Evolutionary conservation across 108 stramenopile species (phyloP).

Genomic region (Nitzschia sp.): DNA sequence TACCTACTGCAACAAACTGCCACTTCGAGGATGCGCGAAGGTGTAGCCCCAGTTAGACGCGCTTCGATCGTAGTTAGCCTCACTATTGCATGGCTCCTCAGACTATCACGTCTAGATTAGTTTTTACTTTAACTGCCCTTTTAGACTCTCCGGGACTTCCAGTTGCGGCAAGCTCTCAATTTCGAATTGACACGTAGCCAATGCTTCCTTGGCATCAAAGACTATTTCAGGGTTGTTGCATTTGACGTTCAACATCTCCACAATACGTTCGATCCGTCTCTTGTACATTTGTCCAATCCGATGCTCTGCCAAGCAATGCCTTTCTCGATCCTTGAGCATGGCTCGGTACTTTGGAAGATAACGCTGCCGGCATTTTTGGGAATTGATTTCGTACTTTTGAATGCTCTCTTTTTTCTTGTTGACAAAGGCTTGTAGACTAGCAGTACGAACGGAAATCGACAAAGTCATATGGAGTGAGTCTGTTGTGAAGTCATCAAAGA

Average conservation of each 20-base stretch:
- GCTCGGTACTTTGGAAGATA: conserved; percentile 23
- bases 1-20: too few relatives aligned
- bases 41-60: too few relatives aligned
- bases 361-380: conserved; percentile 19
- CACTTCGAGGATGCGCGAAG: too few relatives aligned
- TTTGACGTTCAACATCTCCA: neutral
- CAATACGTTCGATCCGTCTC: neutral
- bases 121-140: neutral
- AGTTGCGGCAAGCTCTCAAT: neutral
- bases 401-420: conserved; percentile 1
- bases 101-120: too few relatives aligned
- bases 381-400: conserved; percentile 19
- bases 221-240: neutral
- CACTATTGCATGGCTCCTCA: too few relatives aligned
- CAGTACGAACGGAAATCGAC: too few relatives aligned
- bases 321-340: conserved; percentile 4
- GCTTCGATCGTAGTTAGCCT: too few relatives aligned
- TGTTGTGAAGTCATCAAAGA: too few relatives aligned
- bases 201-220: conserved; percentile 1
- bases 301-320: conserved; percentile 3
- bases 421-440: conserved; percentile 18
- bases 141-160: neutral
- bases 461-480: too few relatives aligned
- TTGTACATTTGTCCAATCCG: conserved; percentile 12
- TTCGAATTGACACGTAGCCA: too few relatives aligned